Conservation (phyloP, 2,329 filamentous ascomycete species). For the Pseudocercospora eumusae region DNA sequence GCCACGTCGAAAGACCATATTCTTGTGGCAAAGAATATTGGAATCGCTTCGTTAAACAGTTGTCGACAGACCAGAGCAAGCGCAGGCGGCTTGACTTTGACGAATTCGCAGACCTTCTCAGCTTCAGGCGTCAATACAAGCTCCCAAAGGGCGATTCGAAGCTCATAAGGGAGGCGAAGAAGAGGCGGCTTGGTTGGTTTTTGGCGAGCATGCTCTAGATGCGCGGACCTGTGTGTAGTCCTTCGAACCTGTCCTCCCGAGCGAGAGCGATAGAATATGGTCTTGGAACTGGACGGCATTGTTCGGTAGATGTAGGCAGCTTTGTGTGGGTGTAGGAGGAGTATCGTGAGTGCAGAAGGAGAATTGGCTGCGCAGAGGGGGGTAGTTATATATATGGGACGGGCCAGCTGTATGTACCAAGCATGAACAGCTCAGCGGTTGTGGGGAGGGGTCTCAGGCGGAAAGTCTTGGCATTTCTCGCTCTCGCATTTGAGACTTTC, state of each 20-base stretch:
- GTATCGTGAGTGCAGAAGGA: neutral
- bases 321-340: too few relatives aligned
- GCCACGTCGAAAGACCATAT: constrained; percentile 1
- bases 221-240: neutral
- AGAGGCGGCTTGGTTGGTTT: neutral
- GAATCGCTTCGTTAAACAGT: constrained; percentile 1
- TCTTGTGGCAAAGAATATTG: neutral
- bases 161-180: neutral
- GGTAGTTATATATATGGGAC: too few relatives aligned
- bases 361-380: neutral
- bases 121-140: neutral
- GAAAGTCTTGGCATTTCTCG: neutral
- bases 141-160: neutral
- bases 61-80: constrained; percentile 7
- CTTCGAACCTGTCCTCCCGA: neutral
- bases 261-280: neutral
- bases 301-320: too few relatives aligned
- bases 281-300: neutral
- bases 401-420: neutral
- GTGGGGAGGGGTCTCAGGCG: neutral
- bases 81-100: constrained; percentile 7
- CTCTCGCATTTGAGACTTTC: neutral
- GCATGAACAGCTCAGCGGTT: constrained; percentile 3
- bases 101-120: constrained; percentile 1
- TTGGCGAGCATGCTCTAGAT: neutral